Conservation (phyloP, 2,329 filamentous ascomycete species). For the Graphiopsis chlorocephala region DNA sequence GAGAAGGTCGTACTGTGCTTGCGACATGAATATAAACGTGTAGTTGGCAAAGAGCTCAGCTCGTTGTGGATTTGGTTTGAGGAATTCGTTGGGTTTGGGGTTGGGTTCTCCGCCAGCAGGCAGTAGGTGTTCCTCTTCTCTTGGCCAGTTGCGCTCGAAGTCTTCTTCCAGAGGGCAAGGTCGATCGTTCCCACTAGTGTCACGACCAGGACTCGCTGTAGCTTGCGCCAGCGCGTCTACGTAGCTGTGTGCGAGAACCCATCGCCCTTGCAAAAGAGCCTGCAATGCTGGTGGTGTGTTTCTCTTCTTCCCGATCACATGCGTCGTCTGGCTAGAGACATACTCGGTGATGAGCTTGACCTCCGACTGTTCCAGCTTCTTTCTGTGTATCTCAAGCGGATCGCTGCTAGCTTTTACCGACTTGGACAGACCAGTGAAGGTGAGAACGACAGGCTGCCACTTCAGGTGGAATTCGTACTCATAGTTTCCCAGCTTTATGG, state of each 20-base stretch:
- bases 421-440: slow-evolving; percentile 72
- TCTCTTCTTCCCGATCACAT: slow-evolving; percentile 83
- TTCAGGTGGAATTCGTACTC: slow-evolving; percentile 50
- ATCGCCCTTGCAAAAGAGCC: slow-evolving; percentile 75
- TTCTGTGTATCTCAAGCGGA: slow-evolving; percentile 60
- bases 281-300: slow-evolving; percentile 87
- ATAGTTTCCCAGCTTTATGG: slow-evolving; percentile 68
- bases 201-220: slow-evolving; percentile 39
- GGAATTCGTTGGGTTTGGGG: slow-evolving; percentile 58
- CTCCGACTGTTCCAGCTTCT: slow-evolving; percentile 76
- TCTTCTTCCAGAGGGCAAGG: slow-evolving; percentile 65
- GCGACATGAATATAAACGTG: slow-evolving; percentile 82
- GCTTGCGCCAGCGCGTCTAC: slow-evolving; percentile 68
- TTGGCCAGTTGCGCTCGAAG: slow-evolving; percentile 76
- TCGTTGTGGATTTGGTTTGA: slow-evolving; percentile 66
- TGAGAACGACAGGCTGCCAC: slow-evolving; percentile 79
- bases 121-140: slow-evolving; percentile 69
- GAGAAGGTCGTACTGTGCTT: slow-evolving; percentile 71
- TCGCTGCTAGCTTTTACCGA: slow-evolving; percentile 45
- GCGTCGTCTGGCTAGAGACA: slow-evolving; percentile 68
- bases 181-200: slow-evolving; percentile 24
- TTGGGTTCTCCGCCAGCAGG: slow-evolving; percentile 72
- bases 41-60: slow-evolving; percentile 77
- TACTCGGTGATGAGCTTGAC: slow-evolving; percentile 81
- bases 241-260: slow-evolving; percentile 72